phyloP scores from a whole-genome alignment of 2,329 filamentous ascomycete genomes.

The Rachicladosporium sp. region DNA sequence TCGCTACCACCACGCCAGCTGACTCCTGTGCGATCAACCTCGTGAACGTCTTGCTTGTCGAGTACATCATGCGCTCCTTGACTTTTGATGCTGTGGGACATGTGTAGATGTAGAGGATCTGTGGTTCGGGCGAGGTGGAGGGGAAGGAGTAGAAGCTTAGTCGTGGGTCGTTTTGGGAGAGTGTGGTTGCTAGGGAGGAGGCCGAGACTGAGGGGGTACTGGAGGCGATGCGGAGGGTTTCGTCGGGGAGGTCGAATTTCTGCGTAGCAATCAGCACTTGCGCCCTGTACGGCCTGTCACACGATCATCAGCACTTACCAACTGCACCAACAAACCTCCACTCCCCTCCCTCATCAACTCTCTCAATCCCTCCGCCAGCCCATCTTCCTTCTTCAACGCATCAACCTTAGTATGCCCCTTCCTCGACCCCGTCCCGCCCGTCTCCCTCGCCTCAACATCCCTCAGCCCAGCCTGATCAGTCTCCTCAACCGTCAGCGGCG shows the following conservation, averaged over 20 bases:
- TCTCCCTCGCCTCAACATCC: conserved; percentile 61
- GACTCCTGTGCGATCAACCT: conserved; percentile 55
- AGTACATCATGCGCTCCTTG: conserved; percentile 78
- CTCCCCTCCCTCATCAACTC: conserved; percentile 43
- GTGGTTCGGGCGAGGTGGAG: conserved; percentile 39
- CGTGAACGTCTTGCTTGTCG: conserved; percentile 41
- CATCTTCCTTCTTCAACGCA: conserved; percentile 43
- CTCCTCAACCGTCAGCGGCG: conserved; percentile 71
- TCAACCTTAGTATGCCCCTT: conserved; percentile 39
- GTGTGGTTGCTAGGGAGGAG: conserved; percentile 37
- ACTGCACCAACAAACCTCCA: conserved; percentile 43
- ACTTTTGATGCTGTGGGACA: conserved; percentile 61
- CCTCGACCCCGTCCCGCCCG: conserved; percentile 53
- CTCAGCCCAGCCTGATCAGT: conserved; percentile 58
- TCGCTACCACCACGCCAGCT: conserved; percentile 53
- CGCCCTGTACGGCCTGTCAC: no score
- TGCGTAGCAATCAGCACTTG: conserved; percentile 19
- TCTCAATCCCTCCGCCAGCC: conserved; percentile 52
- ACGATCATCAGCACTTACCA: conserved; percentile 39
- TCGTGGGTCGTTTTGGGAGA: conserved; percentile 57
- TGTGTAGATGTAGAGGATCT: conserved; percentile 70
- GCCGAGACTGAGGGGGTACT: conserved; percentile 43
- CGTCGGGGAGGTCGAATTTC: conserved; percentile 61
- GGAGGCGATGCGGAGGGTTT: conserved; percentile 55
- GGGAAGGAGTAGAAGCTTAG: conserved; percentile 66